Percentiles rank a stretch among this genome's conserved stretches.
Evolutionary conservation across 169 alveolate genomes (phyloP).

Genomic region (Eimeria zaria): DNA sequence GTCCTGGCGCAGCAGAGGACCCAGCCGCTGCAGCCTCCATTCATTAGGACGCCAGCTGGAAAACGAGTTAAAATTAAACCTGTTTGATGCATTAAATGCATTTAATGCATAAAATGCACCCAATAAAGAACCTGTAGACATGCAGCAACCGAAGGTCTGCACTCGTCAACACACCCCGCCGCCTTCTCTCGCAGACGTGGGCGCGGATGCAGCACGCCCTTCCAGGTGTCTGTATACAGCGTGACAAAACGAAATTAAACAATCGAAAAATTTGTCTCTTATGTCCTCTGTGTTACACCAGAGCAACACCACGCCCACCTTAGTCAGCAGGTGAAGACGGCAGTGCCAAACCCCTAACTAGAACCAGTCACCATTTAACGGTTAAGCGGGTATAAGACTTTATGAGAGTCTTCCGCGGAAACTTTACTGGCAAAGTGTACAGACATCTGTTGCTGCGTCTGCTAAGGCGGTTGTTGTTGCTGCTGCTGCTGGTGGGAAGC

Average conservation of each 20-base stretch:
- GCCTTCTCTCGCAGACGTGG: background rate
- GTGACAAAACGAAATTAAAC: background rate
- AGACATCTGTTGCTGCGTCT: background rate
- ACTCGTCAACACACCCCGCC: background rate
- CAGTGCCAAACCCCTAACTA: background rate
- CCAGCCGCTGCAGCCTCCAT: background rate
- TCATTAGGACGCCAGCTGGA: background rate
- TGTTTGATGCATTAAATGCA: background rate
- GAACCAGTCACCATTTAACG: background rate
- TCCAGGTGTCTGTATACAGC: background rate
- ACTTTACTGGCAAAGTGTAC: background rate
- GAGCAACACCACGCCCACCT: background rate
- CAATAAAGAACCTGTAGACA: background rate
- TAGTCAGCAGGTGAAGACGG: background rate
- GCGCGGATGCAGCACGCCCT: background rate
- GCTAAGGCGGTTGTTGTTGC: background rate
- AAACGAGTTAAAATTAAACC: background rate
- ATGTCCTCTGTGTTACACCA: background rate
- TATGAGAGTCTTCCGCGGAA: background rate
- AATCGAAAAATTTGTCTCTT: background rate
- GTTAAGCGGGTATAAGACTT: background rate
- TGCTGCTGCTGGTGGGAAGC: background rate
- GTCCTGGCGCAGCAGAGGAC: conserved; percentile 25
- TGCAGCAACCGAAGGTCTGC: background rate
- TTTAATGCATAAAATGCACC: background rate